Percentiles rank a stretch among this genome's conserved stretches.
Evolutionary conservation across 208 protist genomes (phyloP).

Genomic region (Crithidia brevicula): DNA sequence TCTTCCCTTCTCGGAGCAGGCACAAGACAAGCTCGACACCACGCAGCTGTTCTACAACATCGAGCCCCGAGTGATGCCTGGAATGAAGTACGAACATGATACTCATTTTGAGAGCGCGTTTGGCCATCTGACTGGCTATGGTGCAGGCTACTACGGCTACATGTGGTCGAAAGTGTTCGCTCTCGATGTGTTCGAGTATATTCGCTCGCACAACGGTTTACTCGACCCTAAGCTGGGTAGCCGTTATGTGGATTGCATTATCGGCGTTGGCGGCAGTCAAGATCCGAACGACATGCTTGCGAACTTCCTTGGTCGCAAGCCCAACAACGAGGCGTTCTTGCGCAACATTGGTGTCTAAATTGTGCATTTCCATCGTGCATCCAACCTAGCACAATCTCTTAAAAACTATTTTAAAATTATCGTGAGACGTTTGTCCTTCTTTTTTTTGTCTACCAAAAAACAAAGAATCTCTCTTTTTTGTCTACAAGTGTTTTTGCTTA

Average conservation of each 20-base stretch:
- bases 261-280: slow-evolving; percentile 75
- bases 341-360: slow-evolving; percentile 74
- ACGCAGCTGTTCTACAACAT: slow-evolving; percentile 63
- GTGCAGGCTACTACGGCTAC: slow-evolving; percentile 86
- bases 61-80: slow-evolving; percentile 57
- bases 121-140: slow-evolving; percentile 82
- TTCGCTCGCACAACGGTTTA: slow-evolving; percentile 65
- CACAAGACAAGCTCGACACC: slow-evolving; percentile 52
- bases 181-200: slow-evolving; percentile 84
- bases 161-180: slow-evolving; percentile 91
- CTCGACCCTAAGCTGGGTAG: slow-evolving; percentile 67
- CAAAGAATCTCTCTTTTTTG: too few species aligned
- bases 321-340: slow-evolving; percentile 81
- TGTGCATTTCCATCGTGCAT: too few species aligned
- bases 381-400: too few species aligned
- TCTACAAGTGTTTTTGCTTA: too few species aligned
- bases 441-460: too few species aligned
- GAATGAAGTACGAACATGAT: slow-evolving; percentile 56
- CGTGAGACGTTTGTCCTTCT: too few species aligned
- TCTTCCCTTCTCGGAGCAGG: slow-evolving; percentile 63
- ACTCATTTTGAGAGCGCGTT: slow-evolving; percentile 87
- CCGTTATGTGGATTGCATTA: slow-evolving; percentile 75
- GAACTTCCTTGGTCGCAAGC: slow-evolving; percentile 86
- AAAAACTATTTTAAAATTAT: too few species aligned
- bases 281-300: slow-evolving; percentile 77